Base-by-base conservation (phyloP, 202 grass and related monocot species). In the Schoenoplectus tabernaemontani region DNA sequence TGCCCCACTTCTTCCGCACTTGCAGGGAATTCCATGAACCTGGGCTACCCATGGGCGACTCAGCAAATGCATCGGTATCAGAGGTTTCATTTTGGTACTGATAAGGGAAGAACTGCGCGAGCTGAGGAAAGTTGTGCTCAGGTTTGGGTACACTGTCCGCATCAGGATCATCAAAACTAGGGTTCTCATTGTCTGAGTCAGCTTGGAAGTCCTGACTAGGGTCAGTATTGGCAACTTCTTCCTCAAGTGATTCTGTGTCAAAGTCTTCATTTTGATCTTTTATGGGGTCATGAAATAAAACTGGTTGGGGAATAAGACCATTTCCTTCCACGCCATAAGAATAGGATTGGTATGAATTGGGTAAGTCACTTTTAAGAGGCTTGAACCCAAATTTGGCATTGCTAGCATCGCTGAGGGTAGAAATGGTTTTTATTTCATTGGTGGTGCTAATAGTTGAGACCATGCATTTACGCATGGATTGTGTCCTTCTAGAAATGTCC, bases 1-100 rank as follows among this genome's bases (percentile, higher is more conserved):
- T 90, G 57, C 91, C 90, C 96, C 96, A 98, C 67, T 95, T 98
- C 84, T 95, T 98, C 37, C 96, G 86, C 86, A 92, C 90, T 59
- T 89, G 91, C 82, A 93, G 82, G 78, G 89, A 95, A 78, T 89
- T 95, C 91, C 96, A 98, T 42, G 88, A 88, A 82, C 84, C 83
- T 73, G 83, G 89, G 88, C 91, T 92, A 65, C 85, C 91, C 23
- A 71, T 82, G 33, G 88, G 86, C 58, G 91, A 95, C 89, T 98
- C 91, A 11, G 83, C 87, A 81, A 87, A 96, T 77, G 87, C 90
- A 64, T 89, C 88, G 15, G 84, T 84, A 89, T 95, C 90, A 39
- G 88, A 96, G 81, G 87, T 81, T 86, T 95, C 86, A 77, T 92
- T 89, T 28, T 81, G 69, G 72, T 86, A 90, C 83, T 91, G 85